Evolutionary conservation across 495 filamentous ascomycete genomes (phyloP), one percentile per base, ranked within the genome.

Genomic region (Aspergillus steynii): DNA sequence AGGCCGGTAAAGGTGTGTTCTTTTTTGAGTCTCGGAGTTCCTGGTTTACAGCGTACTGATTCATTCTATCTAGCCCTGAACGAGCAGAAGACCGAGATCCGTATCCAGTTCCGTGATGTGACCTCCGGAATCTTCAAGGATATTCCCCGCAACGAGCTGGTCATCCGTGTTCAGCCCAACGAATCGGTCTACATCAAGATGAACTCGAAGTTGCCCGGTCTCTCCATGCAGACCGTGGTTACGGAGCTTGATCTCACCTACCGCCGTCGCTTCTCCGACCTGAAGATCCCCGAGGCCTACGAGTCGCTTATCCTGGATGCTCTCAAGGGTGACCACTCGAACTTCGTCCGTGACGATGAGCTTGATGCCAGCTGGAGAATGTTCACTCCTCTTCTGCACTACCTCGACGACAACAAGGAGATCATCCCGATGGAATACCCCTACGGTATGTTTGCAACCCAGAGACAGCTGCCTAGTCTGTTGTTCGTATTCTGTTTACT

Each of bases 171-270:
- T 61, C 96, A 99, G 79, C 96, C 96, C 65, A 99, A 99, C 79
- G 96, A 99, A 82, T 94, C 90, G 68, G 92, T 99, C 64, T 99
- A 99, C 82, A 97, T 97, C 78, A 99, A 99, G 88, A 99, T 98
- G 96, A 99, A 99, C 88, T 97, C 93, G 9, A 99, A 99, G 83
- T 82, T 98, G 54, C 96, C 96, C 27, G 96, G 96, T 69, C 82
- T 99, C 70, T 97, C 92, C 79, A 99, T 97, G 95, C 96, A 99
- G 84, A 99, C 96, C 15, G 96, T 97, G 26, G 93, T 97, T 63
- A 99, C 96, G 50, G 96, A 99, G 82, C 88, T 99, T 59, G 96
- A 99, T 73, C 84, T 99, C 67, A 99, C 96, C 58, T 99, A 99
- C 82, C 87, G 96, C 72, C 88, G 96, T 72, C 91, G 96, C 58